phyloP scores from a whole-genome alignment of 2,329 filamentous ascomycete species.

The Lasiodiplodia sp. region DNA sequence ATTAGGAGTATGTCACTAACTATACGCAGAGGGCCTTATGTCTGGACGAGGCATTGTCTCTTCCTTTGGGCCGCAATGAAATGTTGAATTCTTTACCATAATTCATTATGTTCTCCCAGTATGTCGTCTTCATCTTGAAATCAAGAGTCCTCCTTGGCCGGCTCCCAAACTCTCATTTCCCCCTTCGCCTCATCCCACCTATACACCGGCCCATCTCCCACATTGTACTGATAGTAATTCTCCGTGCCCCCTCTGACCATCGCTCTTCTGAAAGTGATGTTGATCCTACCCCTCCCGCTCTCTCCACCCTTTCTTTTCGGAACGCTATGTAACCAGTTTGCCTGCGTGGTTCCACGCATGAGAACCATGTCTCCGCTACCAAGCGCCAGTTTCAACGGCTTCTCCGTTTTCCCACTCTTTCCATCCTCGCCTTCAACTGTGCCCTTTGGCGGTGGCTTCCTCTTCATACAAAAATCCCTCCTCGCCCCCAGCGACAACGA shows the following conservation, averaged over 20 bases:
- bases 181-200: conserved; percentile 67
- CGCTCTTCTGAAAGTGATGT: conserved; percentile 79
- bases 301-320: conserved; percentile 74
- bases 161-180: conserved; percentile 57
- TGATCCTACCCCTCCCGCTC: conserved; percentile 68
- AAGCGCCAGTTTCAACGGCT: conserved; percentile 60
- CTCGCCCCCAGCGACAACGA: conserved; percentile 76
- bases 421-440: conserved; percentile 39
- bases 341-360: conserved; percentile 78
- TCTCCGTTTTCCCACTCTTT: conserved; percentile 35
- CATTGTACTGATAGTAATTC: conserved; percentile 87
- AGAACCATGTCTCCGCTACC: conserved; percentile 78
- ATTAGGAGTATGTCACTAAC: too few relatives aligned
- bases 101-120: not conserved
- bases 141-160: conserved; percentile 11
- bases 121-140: not conserved
- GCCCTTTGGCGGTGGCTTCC: conserved; percentile 63
- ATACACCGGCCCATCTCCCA: conserved; percentile 73
- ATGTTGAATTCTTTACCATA: not conserved
- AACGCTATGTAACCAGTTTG: conserved; percentile 79
- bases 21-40: not conserved
- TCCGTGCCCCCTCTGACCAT: conserved; percentile 76
- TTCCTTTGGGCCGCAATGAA: not conserved
- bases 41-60: not conserved
- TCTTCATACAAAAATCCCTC: conserved; percentile 80